Base-by-base conservation (phyloP, 345 rosid species). In the Euphorbia tirucalli region DNA sequence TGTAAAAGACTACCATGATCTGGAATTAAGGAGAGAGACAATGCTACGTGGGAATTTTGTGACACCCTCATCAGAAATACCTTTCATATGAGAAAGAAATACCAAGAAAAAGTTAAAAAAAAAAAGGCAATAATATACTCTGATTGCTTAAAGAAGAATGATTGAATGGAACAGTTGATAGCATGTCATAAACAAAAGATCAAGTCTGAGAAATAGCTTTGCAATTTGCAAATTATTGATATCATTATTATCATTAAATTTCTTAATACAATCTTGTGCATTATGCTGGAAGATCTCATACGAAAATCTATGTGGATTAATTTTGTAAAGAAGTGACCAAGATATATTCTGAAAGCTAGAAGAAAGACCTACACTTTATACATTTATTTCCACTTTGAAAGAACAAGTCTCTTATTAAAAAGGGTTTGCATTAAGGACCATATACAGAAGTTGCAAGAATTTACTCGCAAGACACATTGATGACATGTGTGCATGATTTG, bases 61-160 rank as follows among this genome's bases (percentile, higher is more conserved):
- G 70, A 84, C 61, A 41, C 87, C 89, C 72, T 78, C 82, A 70
- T 80, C 83, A 28, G 79, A 82, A 81, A 85, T 79, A 84, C 90
- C 98, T 92, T 35, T 78, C 74, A 71, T 55, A 48, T 46, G 31
- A 60, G 39, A 65, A 71, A 64, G 3, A 35, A 55, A 52, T 25
- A 64, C 60, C 15, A 15, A 22, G 10, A 46, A 39, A 77, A 32
- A 5, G 27, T 13, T 48, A 16, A 39, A 31, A 37, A n/a, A 11
- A 16, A 39, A 31, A 37, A n/a, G 11, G 52, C 7, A 41, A 50
- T 10, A 63, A 64, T 16, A n/a, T 61, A 16, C 11, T n/a, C 30
- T 27, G 25, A 52, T 19, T 44, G 16, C 35, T 37, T 21, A 54
- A 22, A 13, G 58, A 39, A 56, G 22, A 32, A 16, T 46, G 61